Percentiles rank a stretch among this genome's conserved stretches.
Conservation (phyloP, 2,329 filamentous ascomycete genomes). For the Phialophora expanda region DNA sequence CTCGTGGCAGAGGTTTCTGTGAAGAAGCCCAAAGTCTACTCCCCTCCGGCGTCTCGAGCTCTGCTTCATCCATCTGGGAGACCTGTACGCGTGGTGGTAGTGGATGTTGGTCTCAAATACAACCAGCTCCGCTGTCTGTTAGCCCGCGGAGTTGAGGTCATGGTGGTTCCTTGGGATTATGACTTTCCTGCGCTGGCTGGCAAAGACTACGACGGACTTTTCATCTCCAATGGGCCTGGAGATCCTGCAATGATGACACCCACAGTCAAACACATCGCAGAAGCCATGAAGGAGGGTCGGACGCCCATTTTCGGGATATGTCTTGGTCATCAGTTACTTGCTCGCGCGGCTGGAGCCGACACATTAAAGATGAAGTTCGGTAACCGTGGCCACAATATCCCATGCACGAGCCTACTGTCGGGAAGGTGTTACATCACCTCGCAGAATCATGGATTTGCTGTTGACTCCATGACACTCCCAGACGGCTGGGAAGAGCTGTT, state of each 20-base stretch:
- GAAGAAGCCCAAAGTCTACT: conserved; percentile 82
- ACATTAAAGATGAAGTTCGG: conserved; percentile 99
- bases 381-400: conserved; percentile 98
- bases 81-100: conserved; percentile 82
- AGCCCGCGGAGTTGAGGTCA: conserved; percentile 86
- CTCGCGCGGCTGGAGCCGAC: conserved; percentile 80
- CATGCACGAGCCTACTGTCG: conserved; percentile 92
- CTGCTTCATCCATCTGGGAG: conserved; percentile 89
- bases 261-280: conserved; percentile 79
- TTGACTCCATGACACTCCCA: conserved; percentile 77
- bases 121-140: conserved; percentile 96
- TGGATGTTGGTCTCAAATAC: conserved; percentile 98
- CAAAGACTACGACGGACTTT: conserved; percentile 91
- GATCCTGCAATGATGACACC: conserved; percentile 83
- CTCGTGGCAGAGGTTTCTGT: conserved; percentile 74
- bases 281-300: conserved; percentile 75
- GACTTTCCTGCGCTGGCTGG: conserved; percentile 78
- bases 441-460: conserved; percentile 96
- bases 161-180: conserved; percentile 96
- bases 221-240: conserved; percentile 96
- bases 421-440: conserved; percentile 99
- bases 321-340: conserved; percentile 90
- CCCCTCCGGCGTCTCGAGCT: conserved; percentile 70
- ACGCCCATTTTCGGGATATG: conserved; percentile 96
- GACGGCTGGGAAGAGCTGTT: conserved; percentile 90